A percentile compares a stretch with the other conserved stretches of the same genome.
Evolutionary conservation across 2,329 filamentous ascomycete genomes (phyloP).

Genomic region (Byssothecium circinans): DNA sequence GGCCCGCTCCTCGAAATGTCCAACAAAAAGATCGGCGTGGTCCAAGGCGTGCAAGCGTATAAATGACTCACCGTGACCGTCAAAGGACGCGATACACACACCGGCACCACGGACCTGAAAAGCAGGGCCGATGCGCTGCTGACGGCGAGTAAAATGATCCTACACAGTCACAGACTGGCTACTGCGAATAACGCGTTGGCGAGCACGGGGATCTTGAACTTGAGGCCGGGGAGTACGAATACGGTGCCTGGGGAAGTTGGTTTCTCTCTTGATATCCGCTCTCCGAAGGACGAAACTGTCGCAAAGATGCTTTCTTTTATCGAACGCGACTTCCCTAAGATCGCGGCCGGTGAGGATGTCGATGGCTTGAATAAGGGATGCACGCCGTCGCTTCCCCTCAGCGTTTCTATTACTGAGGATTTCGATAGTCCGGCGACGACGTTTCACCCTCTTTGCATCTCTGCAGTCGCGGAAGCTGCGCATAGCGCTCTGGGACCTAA

Average conservation of each 20-base stretch:
- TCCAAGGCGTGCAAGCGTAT: constrained; percentile 74
- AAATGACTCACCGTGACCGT: constrained; percentile 72
- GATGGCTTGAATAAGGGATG: constrained; percentile 49
- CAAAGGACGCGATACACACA: constrained; percentile 69
- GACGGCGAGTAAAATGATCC: constrained; percentile 67
- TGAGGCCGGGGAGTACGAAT: constrained; percentile 70
- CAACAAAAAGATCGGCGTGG: constrained; percentile 66
- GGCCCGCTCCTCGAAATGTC: constrained; percentile 71
- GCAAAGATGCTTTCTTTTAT: constrained; percentile 60
- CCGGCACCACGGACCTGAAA: constrained; percentile 70
- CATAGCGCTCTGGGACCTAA: constrained; percentile 58
- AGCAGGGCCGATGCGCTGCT: constrained; percentile 70
- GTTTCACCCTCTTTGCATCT: constrained; percentile 70
- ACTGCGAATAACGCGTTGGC: constrained; percentile 63
- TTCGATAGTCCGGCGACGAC: constrained; percentile 59
- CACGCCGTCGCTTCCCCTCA: constrained; percentile 54
- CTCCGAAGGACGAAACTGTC: constrained; percentile 59
- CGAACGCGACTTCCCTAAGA: constrained; percentile 59
- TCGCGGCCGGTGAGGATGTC: constrained; percentile 61
- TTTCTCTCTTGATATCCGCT: constrained; percentile 70
- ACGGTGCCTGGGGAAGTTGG: constrained; percentile 70
- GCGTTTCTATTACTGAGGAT: constrained; percentile 62
- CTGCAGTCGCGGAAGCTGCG: constrained; percentile 64
- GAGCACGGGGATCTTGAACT: constrained; percentile 68
- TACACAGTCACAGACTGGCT: constrained; percentile 66